Evolutionary conservation across 1,284 basidiomycete species (phyloP).

Genomic region (Athelia psychrophila): DNA sequence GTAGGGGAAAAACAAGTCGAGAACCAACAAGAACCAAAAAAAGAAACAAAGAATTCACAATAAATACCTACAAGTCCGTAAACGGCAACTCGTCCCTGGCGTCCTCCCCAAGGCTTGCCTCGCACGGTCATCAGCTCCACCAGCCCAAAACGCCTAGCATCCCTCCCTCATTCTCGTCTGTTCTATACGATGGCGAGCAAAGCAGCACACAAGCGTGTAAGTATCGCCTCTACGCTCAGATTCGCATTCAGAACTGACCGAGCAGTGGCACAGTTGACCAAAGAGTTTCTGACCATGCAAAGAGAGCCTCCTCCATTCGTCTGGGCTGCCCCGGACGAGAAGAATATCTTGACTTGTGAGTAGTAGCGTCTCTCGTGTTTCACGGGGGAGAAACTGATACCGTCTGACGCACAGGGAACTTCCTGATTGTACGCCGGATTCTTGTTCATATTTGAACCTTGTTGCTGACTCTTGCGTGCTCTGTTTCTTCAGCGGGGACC

Average conservation of each 20-base stretch:
- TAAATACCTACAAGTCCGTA: background rate
- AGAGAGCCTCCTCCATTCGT: slow-evolving; percentile 92
- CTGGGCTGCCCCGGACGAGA: slow-evolving; percentile 92
- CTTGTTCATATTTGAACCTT: slow-evolving; percentile 3
- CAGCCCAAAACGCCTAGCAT: background rate
- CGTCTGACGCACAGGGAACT: slow-evolving; percentile 67
- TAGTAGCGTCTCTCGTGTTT: slow-evolving; percentile 12
- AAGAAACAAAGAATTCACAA: too few relatives aligned
- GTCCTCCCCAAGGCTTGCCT: background rate
- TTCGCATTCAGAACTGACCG: slow-evolving; percentile 3
- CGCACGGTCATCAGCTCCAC: background rate
- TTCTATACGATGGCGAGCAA: slow-evolving; percentile 67
- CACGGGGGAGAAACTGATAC: slow-evolving; percentile 3
- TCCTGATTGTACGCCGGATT: slow-evolving; percentile 66
- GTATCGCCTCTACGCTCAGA: slow-evolving; percentile 21
- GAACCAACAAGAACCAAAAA: too few relatives aligned
- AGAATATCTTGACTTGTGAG: slow-evolving; percentile 89
- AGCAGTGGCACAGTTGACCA: slow-evolving; percentile 58
- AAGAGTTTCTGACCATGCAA: slow-evolving; percentile 94
- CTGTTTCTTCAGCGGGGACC: slow-evolving; percentile 73
- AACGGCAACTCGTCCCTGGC: background rate
- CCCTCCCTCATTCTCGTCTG: background rate
- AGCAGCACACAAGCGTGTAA: slow-evolving; percentile 79
- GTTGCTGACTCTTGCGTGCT: background rate
- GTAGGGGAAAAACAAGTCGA: too few relatives aligned